phyloP scores from a whole-genome alignment of 306 rosid genomes.

The Cucurbita ficifolia region DNA sequence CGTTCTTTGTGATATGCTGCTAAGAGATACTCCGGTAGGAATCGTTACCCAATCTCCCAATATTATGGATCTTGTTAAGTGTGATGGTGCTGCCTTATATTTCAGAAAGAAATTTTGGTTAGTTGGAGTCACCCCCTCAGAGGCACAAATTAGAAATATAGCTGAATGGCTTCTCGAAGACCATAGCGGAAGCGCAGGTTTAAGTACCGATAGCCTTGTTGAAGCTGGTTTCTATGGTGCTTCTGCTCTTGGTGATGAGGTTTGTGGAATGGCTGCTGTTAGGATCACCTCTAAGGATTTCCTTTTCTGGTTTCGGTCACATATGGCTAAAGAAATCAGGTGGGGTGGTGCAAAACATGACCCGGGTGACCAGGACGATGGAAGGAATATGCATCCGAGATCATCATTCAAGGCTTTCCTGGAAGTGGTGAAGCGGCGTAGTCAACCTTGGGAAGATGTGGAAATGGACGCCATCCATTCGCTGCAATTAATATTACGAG shows the following conservation, averaged over 20 bases:
- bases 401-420: constrained; percentile 35
- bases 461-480: constrained; percentile 40
- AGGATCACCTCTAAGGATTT: constrained; percentile 23
- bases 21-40: constrained; percentile 27
- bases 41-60: constrained; percentile 26
- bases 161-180: constrained; percentile 26
- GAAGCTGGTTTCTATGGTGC: constrained; percentile 35
- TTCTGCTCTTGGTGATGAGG: constrained; percentile 25
- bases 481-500: constrained; percentile 28
- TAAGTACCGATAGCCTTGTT: constrained; percentile 30
- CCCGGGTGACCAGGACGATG: constrained; percentile 25
- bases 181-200: constrained; percentile 28
- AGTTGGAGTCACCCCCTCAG: constrained; percentile 24
- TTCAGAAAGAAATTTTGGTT: constrained; percentile 22
- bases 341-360: constrained; percentile 32
- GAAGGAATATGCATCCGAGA: constrained; percentile 34
- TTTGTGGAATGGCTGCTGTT: constrained; percentile 31
- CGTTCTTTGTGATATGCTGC: constrained; percentile 35
- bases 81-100: constrained; percentile 32
- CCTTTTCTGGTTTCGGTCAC: constrained; percentile 36
- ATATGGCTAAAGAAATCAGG: constrained; percentile 28
- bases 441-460: constrained; percentile 31
- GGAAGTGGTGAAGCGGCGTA: constrained; percentile 27
- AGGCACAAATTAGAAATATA: constrained; percentile 19
- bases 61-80: constrained; percentile 28